A percentile compares a stretch with the other conserved stretches of the same genome.
These are phyloP conservation scores for Candida tropicalis DNA, from an alignment of 1,139 yeast genomes.

Conservation along the genomic window DNA sequence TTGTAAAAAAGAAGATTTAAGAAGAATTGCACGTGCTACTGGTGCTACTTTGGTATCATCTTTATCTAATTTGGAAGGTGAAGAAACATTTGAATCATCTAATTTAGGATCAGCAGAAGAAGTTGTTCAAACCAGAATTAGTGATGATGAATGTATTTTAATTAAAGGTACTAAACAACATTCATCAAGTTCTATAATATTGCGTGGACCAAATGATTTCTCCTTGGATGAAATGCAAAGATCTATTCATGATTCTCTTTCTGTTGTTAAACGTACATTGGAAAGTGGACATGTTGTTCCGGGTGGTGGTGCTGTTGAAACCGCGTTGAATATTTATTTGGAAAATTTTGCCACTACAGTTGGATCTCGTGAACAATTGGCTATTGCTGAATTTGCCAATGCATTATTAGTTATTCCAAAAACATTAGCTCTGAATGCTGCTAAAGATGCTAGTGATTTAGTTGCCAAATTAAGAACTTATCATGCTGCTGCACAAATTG, in stretches of 20 bases:
- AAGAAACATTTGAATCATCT: constrained; percentile 89
- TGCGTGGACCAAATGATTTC: constrained; percentile 96
- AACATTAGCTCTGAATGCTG: constrained; percentile 96
- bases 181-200: constrained; percentile 86
- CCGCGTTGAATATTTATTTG: constrained; percentile 90
- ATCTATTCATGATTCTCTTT: constrained; percentile 89
- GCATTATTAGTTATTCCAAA: constrained; percentile 92
- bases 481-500: constrained; percentile 93
- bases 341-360: constrained; percentile 98
- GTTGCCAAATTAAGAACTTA: constrained; percentile 95
- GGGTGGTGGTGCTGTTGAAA: constrained; percentile 99
- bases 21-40: constrained; percentile 96
- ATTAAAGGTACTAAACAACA: constrained; percentile 94
- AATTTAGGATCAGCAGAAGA: constrained; percentile 91
- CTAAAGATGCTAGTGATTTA: constrained; percentile 93
- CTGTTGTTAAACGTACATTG: constrained; percentile 93
- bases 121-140: constrained; percentile 86
- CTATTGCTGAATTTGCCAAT: constrained; percentile 95
- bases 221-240: constrained; percentile 98
- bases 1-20: constrained; percentile 93
- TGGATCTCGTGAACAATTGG: constrained; percentile 96
- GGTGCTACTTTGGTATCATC: constrained; percentile 91
- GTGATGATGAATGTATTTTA: constrained; percentile 96
- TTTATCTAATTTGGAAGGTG: constrained; percentile 95
- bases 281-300: constrained; percentile 96